These are phyloP conservation scores for Psophocarpus tetragonolobus DNA, from an alignment of 306 rosid species.

Conservation along the genomic window DNA sequence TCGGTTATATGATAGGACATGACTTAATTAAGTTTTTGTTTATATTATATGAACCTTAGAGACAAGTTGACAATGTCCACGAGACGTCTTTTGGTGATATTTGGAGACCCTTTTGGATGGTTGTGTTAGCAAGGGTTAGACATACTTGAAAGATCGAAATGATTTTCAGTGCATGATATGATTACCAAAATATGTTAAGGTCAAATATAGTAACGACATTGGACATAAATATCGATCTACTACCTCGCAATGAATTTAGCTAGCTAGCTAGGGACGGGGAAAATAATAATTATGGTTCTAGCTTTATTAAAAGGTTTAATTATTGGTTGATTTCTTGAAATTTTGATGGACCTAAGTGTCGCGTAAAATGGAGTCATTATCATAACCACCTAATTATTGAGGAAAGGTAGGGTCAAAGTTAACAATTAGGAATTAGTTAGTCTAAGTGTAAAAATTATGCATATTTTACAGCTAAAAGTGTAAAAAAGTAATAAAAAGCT, in stretches of 20 bases:
- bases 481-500: background rate
- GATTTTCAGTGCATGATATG: slow-evolving; percentile 34
- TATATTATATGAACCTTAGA: slow-evolving; percentile 17
- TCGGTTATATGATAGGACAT: slow-evolving; percentile 34
- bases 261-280: slow-evolving; percentile 5
- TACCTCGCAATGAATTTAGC: slow-evolving; percentile 26
- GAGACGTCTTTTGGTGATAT: background rate
- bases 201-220: slow-evolving; percentile 31
- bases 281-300: background rate
- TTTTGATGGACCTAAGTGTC: slow-evolving; percentile 38
- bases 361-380: slow-evolving; percentile 32
- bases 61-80: slow-evolving; percentile 4
- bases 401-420: slow-evolving; percentile 14
- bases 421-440: slow-evolving; percentile 18
- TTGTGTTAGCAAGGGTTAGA: slow-evolving; percentile 38
- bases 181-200: slow-evolving; percentile 26
- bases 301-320: slow-evolving; percentile 30
- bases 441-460: background rate
- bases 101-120: slow-evolving; percentile 20
- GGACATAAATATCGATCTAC: background rate
- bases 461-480: background rate
- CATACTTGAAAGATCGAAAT: slow-evolving; percentile 33
- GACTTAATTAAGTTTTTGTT: slow-evolving; percentile 7
- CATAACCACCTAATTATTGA: slow-evolving; percentile 40
- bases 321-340: slow-evolving; percentile 21